A percentile compares a stretch with the other conserved stretches of the same genome.
These are phyloP conservation scores for Phytophthora sansomeana DNA, from an alignment of 352 stramenopile species.

Conservation along the genomic window DNA sequence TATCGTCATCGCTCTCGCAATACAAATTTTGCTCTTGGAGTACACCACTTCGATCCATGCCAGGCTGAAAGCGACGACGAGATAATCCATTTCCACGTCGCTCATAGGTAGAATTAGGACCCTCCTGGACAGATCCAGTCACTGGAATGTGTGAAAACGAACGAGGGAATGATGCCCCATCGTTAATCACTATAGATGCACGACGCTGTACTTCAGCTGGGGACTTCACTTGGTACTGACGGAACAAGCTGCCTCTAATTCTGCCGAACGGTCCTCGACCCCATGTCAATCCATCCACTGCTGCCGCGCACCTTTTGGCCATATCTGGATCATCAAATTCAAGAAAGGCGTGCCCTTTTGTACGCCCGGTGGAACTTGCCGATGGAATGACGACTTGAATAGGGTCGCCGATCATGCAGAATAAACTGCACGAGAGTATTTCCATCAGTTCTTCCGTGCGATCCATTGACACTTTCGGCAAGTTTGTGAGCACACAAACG, in stretches of 20 bases:
- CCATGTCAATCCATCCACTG: slow-evolving; percentile 81
- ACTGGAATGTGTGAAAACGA: slow-evolving; percentile 13
- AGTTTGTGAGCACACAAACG: slow-evolving; percentile 85
- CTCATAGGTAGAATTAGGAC: slow-evolving; percentile 4
- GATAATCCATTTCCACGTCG: slow-evolving; percentile 7
- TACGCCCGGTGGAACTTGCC: slow-evolving; percentile 60
- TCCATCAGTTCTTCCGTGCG: slow-evolving; percentile 81
- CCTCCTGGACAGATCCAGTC: slow-evolving; percentile 3
- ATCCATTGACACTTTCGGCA: slow-evolving; percentile 81
- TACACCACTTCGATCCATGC: slow-evolving; percentile 1
- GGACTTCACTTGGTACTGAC: slow-evolving; percentile 82
- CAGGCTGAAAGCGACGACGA: slow-evolving; percentile 13
- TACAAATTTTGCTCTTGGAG: slow-evolving; percentile 26
- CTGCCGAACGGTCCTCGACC: slow-evolving; percentile 62
- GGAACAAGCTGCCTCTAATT: slow-evolving; percentile 81
- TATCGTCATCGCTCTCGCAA: slow-evolving; percentile 42
- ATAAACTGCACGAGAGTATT: slow-evolving; percentile 76
- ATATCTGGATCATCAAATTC: slow-evolving; percentile 82
- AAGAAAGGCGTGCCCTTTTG: slow-evolving; percentile 84
- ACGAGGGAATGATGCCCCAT: slow-evolving; percentile 21
- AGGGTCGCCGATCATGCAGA: slow-evolving; percentile 81
- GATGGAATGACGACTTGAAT: slow-evolving; percentile 87
- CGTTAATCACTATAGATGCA: slow-evolving; percentile 5
- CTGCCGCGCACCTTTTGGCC: slow-evolving; percentile 58
- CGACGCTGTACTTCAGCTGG: slow-evolving; percentile 24